phyloP scores from a whole-genome alignment of 305 asterid genomes.

The Fraxinus ornus region DNA sequence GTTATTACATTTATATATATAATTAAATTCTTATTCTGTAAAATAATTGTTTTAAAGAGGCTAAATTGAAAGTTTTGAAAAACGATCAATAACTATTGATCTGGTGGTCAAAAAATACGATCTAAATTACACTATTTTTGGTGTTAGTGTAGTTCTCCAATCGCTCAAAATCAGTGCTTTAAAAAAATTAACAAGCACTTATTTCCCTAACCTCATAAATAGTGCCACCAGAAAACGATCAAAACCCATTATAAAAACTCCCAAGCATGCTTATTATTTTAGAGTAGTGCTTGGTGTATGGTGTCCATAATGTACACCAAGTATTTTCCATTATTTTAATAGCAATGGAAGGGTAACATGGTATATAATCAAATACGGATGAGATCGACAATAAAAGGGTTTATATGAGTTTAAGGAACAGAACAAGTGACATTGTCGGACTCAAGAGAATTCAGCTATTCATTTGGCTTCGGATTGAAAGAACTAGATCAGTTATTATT shows the following conservation, averaged over 20 bases:
- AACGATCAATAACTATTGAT: too few species aligned
- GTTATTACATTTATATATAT: too few species aligned
- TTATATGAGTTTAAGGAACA: not conserved
- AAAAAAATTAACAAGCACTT: not conserved
- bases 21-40: not conserved
- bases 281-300: too few species aligned
- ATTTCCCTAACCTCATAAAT: not conserved
- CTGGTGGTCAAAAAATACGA: not conserved
- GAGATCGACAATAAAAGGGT: not conserved
- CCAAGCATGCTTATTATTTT: too few species aligned
- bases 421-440: not conserved
- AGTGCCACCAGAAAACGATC: too few species aligned
- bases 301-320: too few species aligned
- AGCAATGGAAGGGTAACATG: not conserved
- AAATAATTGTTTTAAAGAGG: not conserved
- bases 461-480: not conserved
- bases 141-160: not conserved
- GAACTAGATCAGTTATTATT: not conserved
- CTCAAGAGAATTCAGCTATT: not conserved
- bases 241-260: too few species aligned
- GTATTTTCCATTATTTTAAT: too few species aligned
- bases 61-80: not conserved
- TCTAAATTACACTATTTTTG: not conserved
- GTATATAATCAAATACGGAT: not conserved
- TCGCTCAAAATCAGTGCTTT: not conserved